These are phyloP conservation scores for Fusarium brevicatenulatum DNA, from an alignment of 2,329 filamentous ascomycete genomes.

Conservation along the genomic window DNA sequence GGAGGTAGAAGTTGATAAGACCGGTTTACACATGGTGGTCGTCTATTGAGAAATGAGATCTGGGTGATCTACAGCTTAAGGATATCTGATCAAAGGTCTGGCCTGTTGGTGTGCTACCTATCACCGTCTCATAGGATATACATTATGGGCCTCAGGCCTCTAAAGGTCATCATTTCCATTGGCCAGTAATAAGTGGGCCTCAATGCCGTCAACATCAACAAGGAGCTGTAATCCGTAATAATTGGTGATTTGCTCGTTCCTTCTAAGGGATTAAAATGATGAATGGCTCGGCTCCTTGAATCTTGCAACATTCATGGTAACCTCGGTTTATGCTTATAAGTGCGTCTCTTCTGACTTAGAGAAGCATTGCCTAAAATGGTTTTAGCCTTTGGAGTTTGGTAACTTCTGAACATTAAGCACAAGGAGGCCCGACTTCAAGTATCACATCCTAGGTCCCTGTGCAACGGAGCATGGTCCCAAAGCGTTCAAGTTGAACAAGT, in stretches of 20 bases:
- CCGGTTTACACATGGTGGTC: neutral
- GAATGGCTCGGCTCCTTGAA: neutral
- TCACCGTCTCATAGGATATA: neutral
- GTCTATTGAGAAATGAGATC: neutral
- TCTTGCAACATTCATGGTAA: neutral
- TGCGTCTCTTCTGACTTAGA: neutral
- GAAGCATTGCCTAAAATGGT: neutral
- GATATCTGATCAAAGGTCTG: neutral
- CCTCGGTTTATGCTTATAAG: neutral
- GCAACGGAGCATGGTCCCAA: neutral
- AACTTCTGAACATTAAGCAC: neutral
- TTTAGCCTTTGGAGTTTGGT: neutral
- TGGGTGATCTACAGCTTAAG: neutral
- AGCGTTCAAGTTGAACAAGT: neutral
- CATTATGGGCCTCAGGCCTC: neutral
- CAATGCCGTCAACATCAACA: neutral
- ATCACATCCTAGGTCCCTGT: neutral
- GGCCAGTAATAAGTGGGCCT: neutral
- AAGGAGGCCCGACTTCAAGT: neutral
- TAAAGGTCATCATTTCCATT: rapidly evolving
- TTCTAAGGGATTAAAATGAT: neutral
- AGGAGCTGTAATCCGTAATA: neutral
- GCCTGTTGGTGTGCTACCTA: neutral
- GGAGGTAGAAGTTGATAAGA: neutral
- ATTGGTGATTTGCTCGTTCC: neutral